These are phyloP conservation scores for Schoenoplectus tabernaemontani DNA, from an alignment of 202 grass and related monocot species.

Conservation along the genomic window DNA sequence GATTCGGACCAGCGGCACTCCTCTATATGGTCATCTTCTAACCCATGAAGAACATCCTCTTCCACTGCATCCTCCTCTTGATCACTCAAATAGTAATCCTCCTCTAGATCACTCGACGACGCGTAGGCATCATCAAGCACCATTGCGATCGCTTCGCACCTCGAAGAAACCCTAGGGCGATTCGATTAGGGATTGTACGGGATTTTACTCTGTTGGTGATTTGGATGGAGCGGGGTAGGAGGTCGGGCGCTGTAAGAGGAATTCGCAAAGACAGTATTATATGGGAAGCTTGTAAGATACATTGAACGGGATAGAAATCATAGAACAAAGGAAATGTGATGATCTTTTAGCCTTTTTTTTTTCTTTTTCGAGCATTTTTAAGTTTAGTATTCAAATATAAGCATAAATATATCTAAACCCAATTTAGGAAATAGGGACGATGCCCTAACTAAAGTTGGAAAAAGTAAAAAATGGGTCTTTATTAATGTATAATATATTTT, in stretches of 20 bases:
- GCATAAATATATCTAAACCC: not conserved
- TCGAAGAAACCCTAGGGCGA: constrained; percentile 16
- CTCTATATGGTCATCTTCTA: constrained; percentile 59
- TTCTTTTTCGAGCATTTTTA: not conserved
- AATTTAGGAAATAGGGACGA: not conserved
- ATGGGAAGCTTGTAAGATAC: not conserved
- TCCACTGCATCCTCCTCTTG: constrained; percentile 76
- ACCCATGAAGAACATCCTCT: constrained; percentile 64
- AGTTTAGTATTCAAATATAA: not conserved
- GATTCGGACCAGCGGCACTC: constrained; percentile 79
- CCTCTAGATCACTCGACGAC: constrained; percentile 50
- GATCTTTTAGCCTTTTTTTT: not conserved
- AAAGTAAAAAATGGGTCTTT: not conserved
- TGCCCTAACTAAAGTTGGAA: not conserved
- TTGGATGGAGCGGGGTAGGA: not conserved
- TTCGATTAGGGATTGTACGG: not conserved
- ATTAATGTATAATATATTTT: not conserved
- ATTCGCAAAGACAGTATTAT: not conserved
- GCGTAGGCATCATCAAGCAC: constrained; percentile 16
- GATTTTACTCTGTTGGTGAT: not conserved
- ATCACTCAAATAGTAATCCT: constrained; percentile 82
- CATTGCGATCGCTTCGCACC: constrained; percentile 1
- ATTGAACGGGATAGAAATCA: no score
- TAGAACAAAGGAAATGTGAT: not conserved
- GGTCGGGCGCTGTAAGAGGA: not conserved